Conservation (phyloP, 768 basidiomycete genomes). For the Tulasnella sp. region DNA sequence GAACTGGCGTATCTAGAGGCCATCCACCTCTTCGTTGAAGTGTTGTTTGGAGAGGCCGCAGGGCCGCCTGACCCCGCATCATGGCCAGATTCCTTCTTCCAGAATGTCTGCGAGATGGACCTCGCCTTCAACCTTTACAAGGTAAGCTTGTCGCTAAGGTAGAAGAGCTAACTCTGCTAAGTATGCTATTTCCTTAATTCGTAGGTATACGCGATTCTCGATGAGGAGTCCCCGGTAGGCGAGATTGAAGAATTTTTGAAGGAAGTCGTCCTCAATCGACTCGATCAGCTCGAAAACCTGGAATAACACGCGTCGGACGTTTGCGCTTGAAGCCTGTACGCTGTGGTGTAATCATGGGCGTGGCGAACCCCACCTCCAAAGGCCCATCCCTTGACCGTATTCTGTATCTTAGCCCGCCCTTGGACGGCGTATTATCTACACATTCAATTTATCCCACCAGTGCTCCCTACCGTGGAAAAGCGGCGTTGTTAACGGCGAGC, state of each 20-base stretch:
- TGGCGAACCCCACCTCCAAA: no score
- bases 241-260: constrained; percentile 98
- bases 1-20: constrained; percentile 97
- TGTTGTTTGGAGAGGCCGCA: constrained; percentile 35
- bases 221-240: constrained; percentile 97
- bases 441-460: background rate
- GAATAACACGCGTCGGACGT: constrained; percentile 49
- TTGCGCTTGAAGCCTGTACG: background rate
- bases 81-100: constrained; percentile 85
- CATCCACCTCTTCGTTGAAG: constrained; percentile 97
- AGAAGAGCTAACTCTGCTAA: background rate
- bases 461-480: background rate
- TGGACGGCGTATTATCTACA: background rate
- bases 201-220: constrained; percentile 95
- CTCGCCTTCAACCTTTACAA: constrained; percentile 99
- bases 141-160: constrained; percentile 40
- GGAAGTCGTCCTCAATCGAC: constrained; percentile 83
- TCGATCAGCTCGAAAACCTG: constrained; percentile 90
- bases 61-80: constrained; percentile 13
- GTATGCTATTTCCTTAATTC: background rate
- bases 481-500: background rate
- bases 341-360: no score
- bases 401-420: background rate
- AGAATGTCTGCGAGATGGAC: constrained; percentile 97
- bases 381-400: background rate